A percentile compares a stretch with the other conserved stretches of the same genome.
phyloP scores from a whole-genome alignment of 768 basidiomycete species.

The Lentinula edodes region DNA sequence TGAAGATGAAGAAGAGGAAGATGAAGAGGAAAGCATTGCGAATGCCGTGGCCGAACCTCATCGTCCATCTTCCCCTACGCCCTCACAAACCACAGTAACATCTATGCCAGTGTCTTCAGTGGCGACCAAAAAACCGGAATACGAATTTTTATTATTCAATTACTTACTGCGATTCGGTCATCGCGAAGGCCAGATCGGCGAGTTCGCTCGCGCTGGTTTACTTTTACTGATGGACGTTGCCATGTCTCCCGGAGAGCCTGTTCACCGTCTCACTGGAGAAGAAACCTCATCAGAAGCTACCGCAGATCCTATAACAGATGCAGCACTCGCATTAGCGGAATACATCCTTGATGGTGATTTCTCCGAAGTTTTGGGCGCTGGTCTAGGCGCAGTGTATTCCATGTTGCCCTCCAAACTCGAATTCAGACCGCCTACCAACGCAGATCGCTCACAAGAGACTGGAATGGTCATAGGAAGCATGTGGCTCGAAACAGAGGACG shows the following conservation, averaged over 20 bases:
- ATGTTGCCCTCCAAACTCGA: constrained; percentile 83
- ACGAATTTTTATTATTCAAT: constrained; percentile 94
- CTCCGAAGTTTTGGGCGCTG: constrained; percentile 94
- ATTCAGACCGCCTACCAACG: constrained; percentile 42
- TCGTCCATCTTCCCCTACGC: constrained; percentile 49
- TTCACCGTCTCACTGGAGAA: constrained; percentile 32
- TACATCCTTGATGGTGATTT: constrained; percentile 97
- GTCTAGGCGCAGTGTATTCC: constrained; percentile 89
- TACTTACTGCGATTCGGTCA: constrained; percentile 94
- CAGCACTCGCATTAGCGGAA: constrained; percentile 82
- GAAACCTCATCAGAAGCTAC: constrained; percentile 25
- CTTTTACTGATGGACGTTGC: constrained; percentile 96
- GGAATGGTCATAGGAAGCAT: constrained; percentile 74
- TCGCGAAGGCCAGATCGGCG: constrained; percentile 89
- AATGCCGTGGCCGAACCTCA: constrained; percentile 11
- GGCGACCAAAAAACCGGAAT: constrained; percentile 65
- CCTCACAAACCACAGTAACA: constrained; percentile 53
- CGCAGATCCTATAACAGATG: constrained; percentile 74
- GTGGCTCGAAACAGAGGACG: constrained; percentile 47
- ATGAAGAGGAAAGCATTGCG: constrained; percentile 32
- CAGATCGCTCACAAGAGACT: constrained; percentile 33
- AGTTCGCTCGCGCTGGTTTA: constrained; percentile 87
- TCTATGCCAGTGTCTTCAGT: constrained; percentile 38
- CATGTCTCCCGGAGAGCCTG: constrained; percentile 70
- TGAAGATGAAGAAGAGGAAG: constrained; percentile 58